These are phyloP conservation scores for Oenanthe sinensis DNA, from an alignment of 129 eudicot species.

Conservation along the genomic window DNA sequence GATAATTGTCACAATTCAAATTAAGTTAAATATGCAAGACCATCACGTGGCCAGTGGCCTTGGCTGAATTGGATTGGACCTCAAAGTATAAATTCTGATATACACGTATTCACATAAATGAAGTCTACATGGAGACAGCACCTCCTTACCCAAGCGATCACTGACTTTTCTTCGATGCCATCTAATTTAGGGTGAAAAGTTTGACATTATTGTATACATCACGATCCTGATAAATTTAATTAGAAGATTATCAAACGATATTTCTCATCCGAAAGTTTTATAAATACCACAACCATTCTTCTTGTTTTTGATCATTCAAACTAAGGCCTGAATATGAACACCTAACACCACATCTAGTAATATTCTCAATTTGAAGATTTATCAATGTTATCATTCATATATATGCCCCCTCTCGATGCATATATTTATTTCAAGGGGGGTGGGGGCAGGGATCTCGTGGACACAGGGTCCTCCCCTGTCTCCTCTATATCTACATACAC, in stretches of 20 bases:
- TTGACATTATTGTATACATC: not conserved
- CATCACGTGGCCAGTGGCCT: not conserved
- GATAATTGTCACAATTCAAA: not conserved
- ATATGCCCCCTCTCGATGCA: not conserved
- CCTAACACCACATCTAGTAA: not conserved
- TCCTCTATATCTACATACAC: not conserved
- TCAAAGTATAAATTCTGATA: not conserved
- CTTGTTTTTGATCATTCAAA: not conserved
- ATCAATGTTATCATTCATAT: too few relatives aligned
- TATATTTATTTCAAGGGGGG: not conserved
- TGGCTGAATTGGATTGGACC: slow-evolving; percentile 3
- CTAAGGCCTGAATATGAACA: not conserved
- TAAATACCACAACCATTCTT: not conserved
- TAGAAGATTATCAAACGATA: not conserved
- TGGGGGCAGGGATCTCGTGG: not conserved
- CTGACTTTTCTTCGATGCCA: not conserved
- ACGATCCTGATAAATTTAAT: not conserved
- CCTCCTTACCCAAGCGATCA: not conserved
- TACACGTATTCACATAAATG: not conserved
- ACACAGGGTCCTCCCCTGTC: not conserved
- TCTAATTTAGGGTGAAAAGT: not conserved
- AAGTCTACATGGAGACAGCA: not conserved
- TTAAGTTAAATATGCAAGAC: not conserved
- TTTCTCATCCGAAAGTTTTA: not conserved
- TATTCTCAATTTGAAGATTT: not conserved